A percentile compares a stretch with the other conserved stretches of the same genome.
Evolutionary conservation across 768 basidiomycete genomes (phyloP).

Genomic region (Tricholoma flavovirens): DNA sequence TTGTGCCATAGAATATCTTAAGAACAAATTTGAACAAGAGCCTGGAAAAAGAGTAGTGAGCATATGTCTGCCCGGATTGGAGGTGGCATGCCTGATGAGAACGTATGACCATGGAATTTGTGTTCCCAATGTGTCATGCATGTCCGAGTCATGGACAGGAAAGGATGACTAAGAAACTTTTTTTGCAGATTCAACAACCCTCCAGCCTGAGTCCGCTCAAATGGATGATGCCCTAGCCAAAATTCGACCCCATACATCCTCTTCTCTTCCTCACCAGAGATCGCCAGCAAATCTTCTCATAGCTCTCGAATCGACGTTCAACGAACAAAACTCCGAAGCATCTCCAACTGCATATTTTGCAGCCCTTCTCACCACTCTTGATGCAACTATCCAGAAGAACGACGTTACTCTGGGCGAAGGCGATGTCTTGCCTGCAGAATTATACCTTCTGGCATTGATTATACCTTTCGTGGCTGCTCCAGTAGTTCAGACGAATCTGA

Average conservation of each 20-base stretch:
- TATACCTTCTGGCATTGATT: conserved; percentile 80
- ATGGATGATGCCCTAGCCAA: conserved; percentile 74
- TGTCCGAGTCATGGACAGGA: not conserved
- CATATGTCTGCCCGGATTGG: not conserved
- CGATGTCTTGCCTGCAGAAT: conserved; percentile 73
- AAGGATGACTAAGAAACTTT: conserved; percentile 29
- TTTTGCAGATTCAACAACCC: too few species aligned
- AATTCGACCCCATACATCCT: conserved; percentile 81
- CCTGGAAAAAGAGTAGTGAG: conserved; percentile 27
- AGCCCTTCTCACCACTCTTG: conserved; percentile 79
- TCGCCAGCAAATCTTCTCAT: conserved; percentile 79
- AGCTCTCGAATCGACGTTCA: conserved; percentile 78
- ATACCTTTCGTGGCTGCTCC: conserved; percentile 71
- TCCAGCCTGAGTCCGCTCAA: too few species aligned
- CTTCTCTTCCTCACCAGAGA: conserved; percentile 81
- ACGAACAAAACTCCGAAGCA: conserved; percentile 59
- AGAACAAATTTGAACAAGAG: conserved; percentile 76
- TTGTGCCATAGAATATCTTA: conserved; percentile 86
- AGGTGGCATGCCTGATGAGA: conserved; percentile 50
- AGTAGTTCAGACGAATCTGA: conserved; percentile 75
- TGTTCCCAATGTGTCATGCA: conserved; percentile 22
- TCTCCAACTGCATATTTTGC: conserved; percentile 93
- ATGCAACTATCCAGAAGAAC: conserved; percentile 65
- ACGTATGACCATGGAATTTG: conserved; percentile 57
- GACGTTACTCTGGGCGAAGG: conserved; percentile 50